Evolutionary conservation across 257 asterid genomes (phyloP), one percentile per base, ranked within the genome.

Genomic region (Plantago major): DNA sequence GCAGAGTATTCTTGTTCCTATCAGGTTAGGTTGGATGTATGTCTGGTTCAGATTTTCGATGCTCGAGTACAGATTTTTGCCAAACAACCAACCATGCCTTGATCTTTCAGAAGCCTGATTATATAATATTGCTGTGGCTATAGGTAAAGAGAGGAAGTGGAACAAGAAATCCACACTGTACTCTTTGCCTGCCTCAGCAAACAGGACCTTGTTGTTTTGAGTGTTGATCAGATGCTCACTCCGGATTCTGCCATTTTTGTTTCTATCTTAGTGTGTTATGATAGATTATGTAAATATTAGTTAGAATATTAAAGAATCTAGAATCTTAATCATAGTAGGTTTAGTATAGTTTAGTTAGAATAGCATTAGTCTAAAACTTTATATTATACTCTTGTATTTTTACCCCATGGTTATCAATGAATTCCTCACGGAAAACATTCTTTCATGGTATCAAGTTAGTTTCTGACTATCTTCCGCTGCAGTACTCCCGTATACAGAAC

Each of bases 91-190:
- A n/a, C 33, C 73, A 66, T 74, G 10, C 42, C 14, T 14, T 66
- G 59, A 33, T 66, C 46, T 17, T 44, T 46, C 0, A 71, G 49
- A 0, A 77, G 74, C 26, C 58, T 48, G 2, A 70, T 62, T 8
- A 70, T n/a, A n/a, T n/a, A n/a, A n/a, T n/a, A n/a, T n/a, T n/a
- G n/a, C 15, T 0, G 73, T 48, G 3, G 74, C 72, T 11, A 59
- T 12, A 0, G 78, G 81, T 48, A 74, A 37, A 0, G 72, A 48
- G 15, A 74, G 63, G 10, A 76, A 26, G 38, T 64, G 54, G 17
- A 71, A 71, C 17, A 78, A 45, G 71, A 81, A 74, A 55, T 77
- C 86, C 3, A 77, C 76, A 10, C 57, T n/a, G n/a, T n/a, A 68
- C 0, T 71, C 67, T 37, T 81, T 77, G 19, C 54, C 74, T 1